Evolutionary conservation across 1,139 yeast genomes (phyloP).

Genomic region (Kazachstania sp.): DNA sequence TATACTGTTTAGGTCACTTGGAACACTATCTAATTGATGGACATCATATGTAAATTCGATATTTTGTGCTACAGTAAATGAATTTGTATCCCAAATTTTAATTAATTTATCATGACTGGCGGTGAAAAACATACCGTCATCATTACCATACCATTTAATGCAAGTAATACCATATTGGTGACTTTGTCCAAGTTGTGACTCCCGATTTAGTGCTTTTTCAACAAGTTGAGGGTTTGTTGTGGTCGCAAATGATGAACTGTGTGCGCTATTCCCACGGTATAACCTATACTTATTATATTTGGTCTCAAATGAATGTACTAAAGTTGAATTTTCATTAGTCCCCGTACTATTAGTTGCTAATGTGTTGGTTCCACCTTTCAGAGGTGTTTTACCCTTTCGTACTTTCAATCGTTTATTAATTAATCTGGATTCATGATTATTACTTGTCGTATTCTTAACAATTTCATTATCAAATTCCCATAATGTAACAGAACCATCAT

Average conservation of each 20-base stretch:
- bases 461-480: constrained; percentile 43
- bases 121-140: constrained; percentile 76
- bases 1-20: constrained; percentile 45
- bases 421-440: constrained; percentile 4
- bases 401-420: constrained; percentile 13
- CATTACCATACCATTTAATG: constrained; percentile 83
- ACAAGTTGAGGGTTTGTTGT: background rate
- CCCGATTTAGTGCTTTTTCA: background rate
- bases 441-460: background rate
- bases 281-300: constrained; percentile 21
- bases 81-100: constrained; percentile 74
- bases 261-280: constrained; percentile 30
- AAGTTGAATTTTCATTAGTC: constrained; percentile 6
- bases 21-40: constrained; percentile 41
- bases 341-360: constrained; percentile 10
- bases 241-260: background rate
- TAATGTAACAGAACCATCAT: constrained; percentile 61
- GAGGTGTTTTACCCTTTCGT: constrained; percentile 21
- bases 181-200: background rate
- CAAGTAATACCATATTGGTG: constrained; percentile 71
- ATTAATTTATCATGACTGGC: constrained; percentile 74
- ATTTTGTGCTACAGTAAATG: constrained; percentile 52
- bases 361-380: background rate
- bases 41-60: constrained; percentile 48
- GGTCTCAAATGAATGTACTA: constrained; percentile 24